Percentiles rank a stretch among this genome's conserved stretches.
Conservation (phyloP, 768 basidiomycete species). For the Lentinula edodes region DNA sequence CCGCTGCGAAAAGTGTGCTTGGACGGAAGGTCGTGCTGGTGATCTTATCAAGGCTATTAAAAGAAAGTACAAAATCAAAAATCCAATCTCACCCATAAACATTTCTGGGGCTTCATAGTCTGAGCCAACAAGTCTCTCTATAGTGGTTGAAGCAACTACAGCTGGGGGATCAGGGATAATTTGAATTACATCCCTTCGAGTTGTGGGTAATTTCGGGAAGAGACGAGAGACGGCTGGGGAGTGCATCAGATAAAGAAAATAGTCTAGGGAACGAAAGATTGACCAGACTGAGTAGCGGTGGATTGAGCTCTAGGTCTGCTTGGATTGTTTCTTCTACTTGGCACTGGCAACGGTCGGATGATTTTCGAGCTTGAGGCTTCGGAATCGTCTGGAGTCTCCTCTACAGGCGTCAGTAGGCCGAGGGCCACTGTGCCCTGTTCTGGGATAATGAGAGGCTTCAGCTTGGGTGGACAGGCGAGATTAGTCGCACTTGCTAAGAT, state of each 20-base stretch:
- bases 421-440: not conserved
- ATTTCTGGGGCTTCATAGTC: not conserved
- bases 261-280: not conserved
- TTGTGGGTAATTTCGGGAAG: not conserved
- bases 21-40: not conserved
- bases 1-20: not conserved
- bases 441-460: not conserved
- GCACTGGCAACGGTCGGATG: not conserved
- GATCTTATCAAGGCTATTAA: not conserved
- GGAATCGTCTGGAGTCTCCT: not conserved
- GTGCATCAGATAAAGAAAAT: not conserved
- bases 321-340: not conserved
- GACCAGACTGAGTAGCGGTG: not conserved
- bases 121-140: not conserved
- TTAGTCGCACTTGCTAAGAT: not conserved
- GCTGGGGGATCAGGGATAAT: not conserved
- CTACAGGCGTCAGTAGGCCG: slow-evolving; percentile 3
- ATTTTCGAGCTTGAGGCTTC: not conserved
- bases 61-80: not conserved
- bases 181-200: not conserved
- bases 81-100: not conserved
- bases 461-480: not conserved
- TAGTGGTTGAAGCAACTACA: not conserved
- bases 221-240: not conserved
- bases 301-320: slow-evolving; percentile 1